Evolutionary conservation across 2,329 filamentous ascomycete species (phyloP), one percentile per base, ranked within the genome.

Genomic region (Penicillium sp.): DNA sequence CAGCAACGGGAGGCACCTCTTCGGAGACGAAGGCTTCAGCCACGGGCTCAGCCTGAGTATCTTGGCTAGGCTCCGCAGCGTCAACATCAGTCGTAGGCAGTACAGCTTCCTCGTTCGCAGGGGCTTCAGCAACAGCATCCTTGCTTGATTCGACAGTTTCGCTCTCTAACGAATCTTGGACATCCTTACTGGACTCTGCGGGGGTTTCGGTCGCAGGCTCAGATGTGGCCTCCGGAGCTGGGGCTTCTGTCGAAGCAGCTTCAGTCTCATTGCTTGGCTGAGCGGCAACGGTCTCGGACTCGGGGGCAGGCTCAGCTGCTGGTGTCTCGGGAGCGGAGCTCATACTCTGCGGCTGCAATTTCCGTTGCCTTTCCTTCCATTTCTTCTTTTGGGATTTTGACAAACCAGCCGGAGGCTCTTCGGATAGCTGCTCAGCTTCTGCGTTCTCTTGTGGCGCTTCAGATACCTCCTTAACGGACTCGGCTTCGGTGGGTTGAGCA

Each of bases 251-350:
- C 16, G n/a, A 37, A 19, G n/a, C 7, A 37, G 35, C 35, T 13
- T 26, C 31, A 11, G 22, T 37, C 6, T 49, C 47, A 5, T 49
- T 27, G 47, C 13, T 39, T 49, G 19, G 2, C 9, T 49, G 31
- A 37, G 47, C 42, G 4, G 56, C 16, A 39, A 19, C 7, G 2
- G n/a, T n/a, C 29, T 65, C 61, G 6, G 56, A 37, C 43, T 61
- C 56, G 3, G 29, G 48, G 3, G 49, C 29, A 22, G 39, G 6
- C 9, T 52, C 42, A n/a, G 31, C 27, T 33, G 54, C 57, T 2
- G 24, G 13, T 35, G 26, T 26, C 3, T 48, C 52, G 1, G 52
- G 31, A 16, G 33, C 33, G 21, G 52, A 49, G 44, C 51, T 53
- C n/a, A 53, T 43, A 14, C 29, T 47, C 26, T 54, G 44, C 33